Evolutionary conservation across 179 eudicot species (phyloP), one percentile per base, ranked within the genome.

Genomic region (Spergularia azorica): DNA sequence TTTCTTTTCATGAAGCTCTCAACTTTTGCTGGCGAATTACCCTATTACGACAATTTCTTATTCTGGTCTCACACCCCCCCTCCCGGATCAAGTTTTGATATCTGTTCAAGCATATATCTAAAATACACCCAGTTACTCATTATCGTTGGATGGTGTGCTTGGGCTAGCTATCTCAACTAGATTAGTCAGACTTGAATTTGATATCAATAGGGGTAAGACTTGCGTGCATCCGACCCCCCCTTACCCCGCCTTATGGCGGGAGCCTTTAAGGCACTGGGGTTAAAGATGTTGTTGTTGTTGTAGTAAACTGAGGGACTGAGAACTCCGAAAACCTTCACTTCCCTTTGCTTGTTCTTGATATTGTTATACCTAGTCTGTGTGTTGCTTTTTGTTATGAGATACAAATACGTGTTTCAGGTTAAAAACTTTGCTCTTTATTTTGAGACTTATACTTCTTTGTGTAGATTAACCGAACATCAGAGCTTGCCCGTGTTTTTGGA

Each of bases 401-500:
- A 72, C 41, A 57, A 56, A n/a, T 71, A 26, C 52, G 13, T 56
- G 64, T 32, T 17, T 4, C 46, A 52, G 26, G 16, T n/a, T 17
- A 18, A 38, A 63, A 9, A 26, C 57, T 10, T 8, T 63, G 4
- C 15, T 26, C 71, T 17, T 12, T 32, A 48, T n/a, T 39, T 78
- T 26, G 69, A 61, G 17, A 13, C 10, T 62, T 56, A 32, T 79
- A 46, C 57, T 79, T 72, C 38, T 63, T 61, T 56, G 48, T 87
- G 79, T 81, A 91, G 93, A 84, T 95, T 77, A 95, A 90, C 61
- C 88, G 99, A 68, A 93, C 99, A 61, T 95, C 99, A 70, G 99
- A 95, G 82, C 99, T 95, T 79, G 95, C 99, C 62, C 97, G 99
- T 74, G 90, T 95, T 51, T 95, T 95, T 82, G 99, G 99, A 56